These are phyloP conservation scores for Roridomyces roridus DNA, from an alignment of 768 basidiomycete species.

Conservation along the genomic window DNA sequence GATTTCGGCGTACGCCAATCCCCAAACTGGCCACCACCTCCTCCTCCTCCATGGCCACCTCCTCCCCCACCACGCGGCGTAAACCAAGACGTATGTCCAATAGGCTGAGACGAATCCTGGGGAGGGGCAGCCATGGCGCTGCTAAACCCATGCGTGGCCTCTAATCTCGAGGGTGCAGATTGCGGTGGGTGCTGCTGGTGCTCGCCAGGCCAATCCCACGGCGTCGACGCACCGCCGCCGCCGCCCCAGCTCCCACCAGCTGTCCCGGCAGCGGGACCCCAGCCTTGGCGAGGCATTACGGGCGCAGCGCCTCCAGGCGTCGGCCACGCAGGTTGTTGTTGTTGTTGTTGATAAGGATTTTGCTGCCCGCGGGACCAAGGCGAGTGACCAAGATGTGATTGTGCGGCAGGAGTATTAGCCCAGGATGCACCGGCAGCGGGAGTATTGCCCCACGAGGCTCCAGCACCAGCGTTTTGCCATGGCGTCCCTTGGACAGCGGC, in stretches of 20 bases:
- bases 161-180: not conserved
- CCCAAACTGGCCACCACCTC: no score
- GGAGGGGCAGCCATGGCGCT: slow-evolving; percentile 19
- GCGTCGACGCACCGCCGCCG: not conserved
- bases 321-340: slow-evolving; percentile 1
- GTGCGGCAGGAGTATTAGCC: no score
- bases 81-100: slow-evolving; percentile 4
- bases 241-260: no score
- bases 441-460: no score
- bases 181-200: slow-evolving; percentile 3
- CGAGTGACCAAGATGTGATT: no score
- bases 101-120: slow-evolving; percentile 5
- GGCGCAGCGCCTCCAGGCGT: slow-evolving; percentile 18
- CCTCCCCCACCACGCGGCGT: not conserved
- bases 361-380: no score
- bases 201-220: slow-evolving; percentile 6
- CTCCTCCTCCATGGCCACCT: no score
- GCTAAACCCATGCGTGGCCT: slow-evolving; percentile 1
- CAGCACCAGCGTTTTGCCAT: no score
- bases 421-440: no score
- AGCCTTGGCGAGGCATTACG: not conserved
- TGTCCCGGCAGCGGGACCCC: not conserved
- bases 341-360: not conserved
- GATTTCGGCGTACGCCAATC: no score
- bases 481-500: no score